Conservation (phyloP, 257 asterid genomes). For the Solanum microdontum region DNA sequence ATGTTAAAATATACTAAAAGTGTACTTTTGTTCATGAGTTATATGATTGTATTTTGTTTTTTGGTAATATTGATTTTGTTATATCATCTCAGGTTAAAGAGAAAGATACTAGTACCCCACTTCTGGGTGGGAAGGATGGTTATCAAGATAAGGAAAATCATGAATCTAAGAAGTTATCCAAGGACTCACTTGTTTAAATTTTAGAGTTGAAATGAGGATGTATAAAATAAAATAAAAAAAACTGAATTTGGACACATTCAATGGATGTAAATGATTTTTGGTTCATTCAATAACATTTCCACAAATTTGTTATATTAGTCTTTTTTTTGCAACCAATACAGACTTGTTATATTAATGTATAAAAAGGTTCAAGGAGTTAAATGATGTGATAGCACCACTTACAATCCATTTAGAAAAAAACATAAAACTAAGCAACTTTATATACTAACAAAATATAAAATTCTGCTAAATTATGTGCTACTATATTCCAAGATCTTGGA, state of each 20-base stretch:
- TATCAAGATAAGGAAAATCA: constrained; percentile 44
- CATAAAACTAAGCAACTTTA: not conserved
- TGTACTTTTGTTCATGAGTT: not conserved
- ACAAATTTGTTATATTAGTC: not conserved
- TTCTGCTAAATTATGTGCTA: not conserved
- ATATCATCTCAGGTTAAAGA: constrained; percentile 44
- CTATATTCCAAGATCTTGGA: not conserved
- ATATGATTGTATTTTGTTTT: not conserved
- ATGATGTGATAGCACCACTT: not conserved
- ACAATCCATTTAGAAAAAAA: not conserved
- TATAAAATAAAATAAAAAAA: not conserved
- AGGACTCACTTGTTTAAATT: constrained; percentile 25
- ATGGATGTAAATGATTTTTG: not conserved
- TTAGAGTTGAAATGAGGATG: not conserved
- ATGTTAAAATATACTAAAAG: not conserved
- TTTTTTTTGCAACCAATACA: not conserved
- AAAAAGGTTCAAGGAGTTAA: not conserved
- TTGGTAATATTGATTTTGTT: not conserved
- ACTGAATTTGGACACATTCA: not conserved
- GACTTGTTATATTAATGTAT: not conserved
- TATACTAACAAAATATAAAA: not conserved
- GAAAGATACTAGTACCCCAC: constrained; percentile 44
- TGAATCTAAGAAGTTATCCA: not conserved
- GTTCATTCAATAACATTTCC: not conserved
- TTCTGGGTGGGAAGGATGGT: constrained; percentile 21